Conservation (phyloP, 345 rosid genomes). For the Reutealis trisperma region DNA sequence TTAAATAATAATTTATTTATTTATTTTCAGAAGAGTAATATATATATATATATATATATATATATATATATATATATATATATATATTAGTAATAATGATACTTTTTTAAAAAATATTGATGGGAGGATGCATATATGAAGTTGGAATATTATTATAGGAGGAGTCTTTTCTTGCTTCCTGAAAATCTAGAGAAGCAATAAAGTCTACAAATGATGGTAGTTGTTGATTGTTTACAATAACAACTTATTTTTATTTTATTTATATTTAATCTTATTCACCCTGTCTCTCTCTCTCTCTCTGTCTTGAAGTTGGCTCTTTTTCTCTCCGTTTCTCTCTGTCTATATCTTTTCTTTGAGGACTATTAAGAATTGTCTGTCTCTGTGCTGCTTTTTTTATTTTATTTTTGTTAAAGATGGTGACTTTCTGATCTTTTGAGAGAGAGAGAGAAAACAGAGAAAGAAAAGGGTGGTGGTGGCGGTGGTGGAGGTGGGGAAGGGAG, state of each 20-base stretch:
- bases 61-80: no score
- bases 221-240: neutral
- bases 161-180: no score
- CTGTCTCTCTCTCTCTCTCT: constrained; percentile 3
- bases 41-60: no score
- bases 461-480: neutral
- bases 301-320: neutral
- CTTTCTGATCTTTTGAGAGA: constrained; percentile 18
- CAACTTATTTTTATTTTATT: neutral
- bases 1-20: neutral
- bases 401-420: constrained; percentile 4
- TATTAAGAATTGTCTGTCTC: neutral
- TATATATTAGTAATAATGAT: no score
- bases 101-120: no score
- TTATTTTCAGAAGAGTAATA: no score
- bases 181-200: neutral
- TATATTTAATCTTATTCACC: no score
- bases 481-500: neutral
- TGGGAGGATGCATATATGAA: no score
- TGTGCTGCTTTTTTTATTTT: neutral
- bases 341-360: constrained; percentile 4
- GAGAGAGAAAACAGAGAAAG: no score
- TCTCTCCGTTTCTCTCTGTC: neutral
- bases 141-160: neutral
- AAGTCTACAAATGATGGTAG: constrained; percentile 9